These are phyloP conservation scores for Solanum sejunctum DNA, from an alignment of 257 asterid species.

Conservation along the genomic window DNA sequence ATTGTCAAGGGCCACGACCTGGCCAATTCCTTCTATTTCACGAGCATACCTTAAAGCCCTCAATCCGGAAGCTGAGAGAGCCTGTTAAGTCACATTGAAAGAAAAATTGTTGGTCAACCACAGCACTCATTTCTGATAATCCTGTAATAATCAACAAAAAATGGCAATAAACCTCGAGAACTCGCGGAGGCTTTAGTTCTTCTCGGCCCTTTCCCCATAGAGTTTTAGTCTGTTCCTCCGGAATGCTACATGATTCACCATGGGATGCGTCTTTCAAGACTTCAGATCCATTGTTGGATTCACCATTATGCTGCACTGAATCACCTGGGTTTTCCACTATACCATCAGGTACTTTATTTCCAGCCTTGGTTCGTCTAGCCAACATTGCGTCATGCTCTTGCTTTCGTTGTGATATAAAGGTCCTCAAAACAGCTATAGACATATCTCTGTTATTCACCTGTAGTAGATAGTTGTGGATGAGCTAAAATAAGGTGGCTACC, in stretches of 20 bases:
- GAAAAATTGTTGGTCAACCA: neutral
- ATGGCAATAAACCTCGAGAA: slow-evolving; percentile 61
- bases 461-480: slow-evolving; percentile 1
- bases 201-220: slow-evolving; percentile 31
- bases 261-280: slow-evolving; percentile 20
- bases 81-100: slow-evolving; percentile 29
- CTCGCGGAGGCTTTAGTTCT: slow-evolving; percentile 58
- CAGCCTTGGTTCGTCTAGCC: slow-evolving; percentile 34
- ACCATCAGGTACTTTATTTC: slow-evolving; percentile 20
- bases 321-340: slow-evolving; percentile 17
- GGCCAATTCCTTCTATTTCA: slow-evolving; percentile 82
- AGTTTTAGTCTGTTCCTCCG: slow-evolving; percentile 20
- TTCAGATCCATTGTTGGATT: slow-evolving; percentile 35
- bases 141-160: neutral
- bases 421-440: slow-evolving; percentile 91
- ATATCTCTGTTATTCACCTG: slow-evolving; percentile 96
- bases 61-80: slow-evolving; percentile 93
- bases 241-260: slow-evolving; percentile 26
- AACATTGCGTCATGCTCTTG: slow-evolving; percentile 55
- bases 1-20: slow-evolving; percentile 91
- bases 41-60: slow-evolving; percentile 94
- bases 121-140: neutral
- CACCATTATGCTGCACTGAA: slow-evolving; percentile 16
- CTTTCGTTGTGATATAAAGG: slow-evolving; percentile 50
- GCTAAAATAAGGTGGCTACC: neutral